phyloP scores from a whole-genome alignment of 345 rosid genomes.

The Angophora floribunda region DNA sequence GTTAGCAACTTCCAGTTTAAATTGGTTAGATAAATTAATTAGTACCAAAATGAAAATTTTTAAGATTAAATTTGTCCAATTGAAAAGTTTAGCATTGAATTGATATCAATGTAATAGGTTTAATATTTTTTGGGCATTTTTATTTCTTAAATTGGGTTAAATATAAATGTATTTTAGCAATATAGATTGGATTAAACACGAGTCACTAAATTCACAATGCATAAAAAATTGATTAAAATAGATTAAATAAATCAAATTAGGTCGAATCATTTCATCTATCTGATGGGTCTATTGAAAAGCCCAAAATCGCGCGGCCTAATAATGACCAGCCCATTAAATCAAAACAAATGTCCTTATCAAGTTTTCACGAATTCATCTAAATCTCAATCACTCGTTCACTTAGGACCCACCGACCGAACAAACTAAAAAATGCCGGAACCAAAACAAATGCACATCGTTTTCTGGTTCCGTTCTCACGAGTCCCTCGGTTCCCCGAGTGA shows the following conservation, averaged over 20 bases:
- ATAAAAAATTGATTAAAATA: too few species aligned
- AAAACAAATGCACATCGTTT: too few species aligned
- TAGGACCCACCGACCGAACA: neutral
- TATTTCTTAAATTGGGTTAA: fast-evolving
- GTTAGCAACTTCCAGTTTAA: fast-evolving
- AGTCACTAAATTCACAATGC: fast-evolving
- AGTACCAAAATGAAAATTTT: fast-evolving
- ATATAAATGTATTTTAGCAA: fast-evolving
- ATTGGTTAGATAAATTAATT: fast-evolving
- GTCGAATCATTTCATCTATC: fast-evolving
- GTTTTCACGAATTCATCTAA: neutral
- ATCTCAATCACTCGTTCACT: neutral
- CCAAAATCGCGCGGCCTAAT: neutral
- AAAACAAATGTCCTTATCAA: neutral
- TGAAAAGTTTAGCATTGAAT: fast-evolving
- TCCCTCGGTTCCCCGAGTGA: neutral
- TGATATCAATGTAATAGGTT: fast-evolving
- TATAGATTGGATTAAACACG: fast-evolving
- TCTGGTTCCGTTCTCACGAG: too few species aligned
- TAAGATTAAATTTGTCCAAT: fast-evolving
- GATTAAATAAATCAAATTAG: too few species aligned
- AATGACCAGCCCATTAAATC: neutral
- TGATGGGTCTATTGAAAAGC: fast-evolving
- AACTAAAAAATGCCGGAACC: neutral
- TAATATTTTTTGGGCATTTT: fast-evolving